Base-by-base conservation (phyloP, 345 rosid genomes). In the Boechera divaricarpa region DNA sequence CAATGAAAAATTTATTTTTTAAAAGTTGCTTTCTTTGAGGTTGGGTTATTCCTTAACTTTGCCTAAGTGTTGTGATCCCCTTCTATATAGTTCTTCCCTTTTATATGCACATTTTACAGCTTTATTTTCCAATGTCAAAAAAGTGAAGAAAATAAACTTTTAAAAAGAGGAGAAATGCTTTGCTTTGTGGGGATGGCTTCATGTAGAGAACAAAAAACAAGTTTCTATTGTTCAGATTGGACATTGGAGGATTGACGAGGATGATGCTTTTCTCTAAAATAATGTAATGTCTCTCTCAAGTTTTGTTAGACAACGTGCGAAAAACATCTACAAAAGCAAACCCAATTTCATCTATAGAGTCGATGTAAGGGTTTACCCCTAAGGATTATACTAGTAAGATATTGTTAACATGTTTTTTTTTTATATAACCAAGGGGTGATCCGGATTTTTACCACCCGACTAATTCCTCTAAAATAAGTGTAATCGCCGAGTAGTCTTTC, bases 41-140 rank as follows among this genome's bases (percentile, higher is more conserved):
- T 41, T 72, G 1, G 74, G 69, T 73, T 78, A 78, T 78, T 66
- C 81, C 74, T 72, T 72, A 51, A 29, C 77, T 49, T 78, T 51
- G 77, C 77, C 77, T 72, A 58, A 41, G 7, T 58, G 55, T 78
- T 77, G 54, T 54, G 70, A 45, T 62, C 8, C 48, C 63, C 28
- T 68, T 41, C 49, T 44, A 48, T 48, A 45, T 68, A 38, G 63
- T 60, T 39, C 47, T 67, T 60, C 68, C 67, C 35, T 48, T 67
- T 47, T 67, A 11, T 66, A 42, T 60, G 33, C 62, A 41, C 44
- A 31, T 4, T 69, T 41, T 33, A 7, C 29, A 74, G 29, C 33
- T 75, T 75, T 67, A 12, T 36, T 56, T 51, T 53, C 42, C n/a
- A 41, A 16, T 12, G 18, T 44, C 51, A 44, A 44, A 9, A 45